Percentiles rank a stretch among this genome's conserved stretches.
Conservation (phyloP, 179 eudicot genomes). For the Spergularia azorica region DNA sequence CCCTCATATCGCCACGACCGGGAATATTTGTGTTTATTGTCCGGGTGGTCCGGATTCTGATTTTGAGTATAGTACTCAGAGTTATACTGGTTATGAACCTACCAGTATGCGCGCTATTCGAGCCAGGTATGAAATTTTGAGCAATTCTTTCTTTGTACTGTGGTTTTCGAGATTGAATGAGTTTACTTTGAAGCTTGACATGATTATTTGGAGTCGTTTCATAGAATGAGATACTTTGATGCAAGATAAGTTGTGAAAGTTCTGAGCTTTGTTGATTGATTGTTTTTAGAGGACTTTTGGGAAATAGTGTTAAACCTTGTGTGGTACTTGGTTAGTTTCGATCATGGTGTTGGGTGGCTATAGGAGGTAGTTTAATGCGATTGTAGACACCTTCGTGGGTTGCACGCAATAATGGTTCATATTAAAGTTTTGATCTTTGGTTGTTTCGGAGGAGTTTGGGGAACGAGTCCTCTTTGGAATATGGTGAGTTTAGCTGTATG, state of each 20-base stretch:
- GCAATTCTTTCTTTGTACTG: too few relatives aligned
- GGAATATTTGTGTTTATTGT: constrained; percentile 94
- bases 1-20: constrained; percentile 95
- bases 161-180: too few relatives aligned
- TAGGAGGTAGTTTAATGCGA: too few relatives aligned
- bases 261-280: background rate
- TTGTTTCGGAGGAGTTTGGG: background rate
- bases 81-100: constrained; percentile 96
- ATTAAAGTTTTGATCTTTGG: background rate
- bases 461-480: too few relatives aligned
- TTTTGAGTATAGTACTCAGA: constrained; percentile 97
- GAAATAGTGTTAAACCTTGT: background rate
- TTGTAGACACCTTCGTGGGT: too few relatives aligned
- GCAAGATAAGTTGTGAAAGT: background rate
- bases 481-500: too few relatives aligned
- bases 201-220: background rate
- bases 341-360: too few relatives aligned
- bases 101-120: constrained; percentile 99
- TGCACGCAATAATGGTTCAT: too few relatives aligned
- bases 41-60: constrained; percentile 99
- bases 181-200: too few relatives aligned
- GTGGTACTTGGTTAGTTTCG: too few relatives aligned
- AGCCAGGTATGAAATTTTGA: constrained; percentile 49
- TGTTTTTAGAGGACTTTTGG: background rate
- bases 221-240: background rate